Base-by-base conservation (phyloP, 305 asterid species). In the Solanum aculeatissimum region DNA sequence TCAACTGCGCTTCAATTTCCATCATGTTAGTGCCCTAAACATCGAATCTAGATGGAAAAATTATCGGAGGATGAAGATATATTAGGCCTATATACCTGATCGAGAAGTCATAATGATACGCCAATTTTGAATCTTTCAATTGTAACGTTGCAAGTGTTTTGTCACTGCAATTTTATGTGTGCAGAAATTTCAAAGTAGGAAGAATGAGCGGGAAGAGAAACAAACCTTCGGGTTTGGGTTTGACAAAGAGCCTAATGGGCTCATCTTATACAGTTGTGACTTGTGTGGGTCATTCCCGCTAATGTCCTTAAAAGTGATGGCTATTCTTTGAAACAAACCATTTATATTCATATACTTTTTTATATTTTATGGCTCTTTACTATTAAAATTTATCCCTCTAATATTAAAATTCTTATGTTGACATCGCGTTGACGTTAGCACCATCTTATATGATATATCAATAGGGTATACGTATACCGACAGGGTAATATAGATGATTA, bases 1-100 rank as follows among this genome's bases (percentile, higher is more conserved):
- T 92, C 92, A 84, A 43, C 95, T 89, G 92, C 85, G 45, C 57
- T 82, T 86, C 85, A 19, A 57, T 43, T 84, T 54, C 68, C 13
- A 21, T 62, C 54, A 12, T 7, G 60, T 71, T 47, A 54, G 29
- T 7, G 45, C 7, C 54, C 47, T 29, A 2, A 65, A 27, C 29
- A 82, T 13, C 23, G n/a, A 66, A 83, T 83, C 43, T 10, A 13
- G 35, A 51, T 16, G 23, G 27, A 4, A 83, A 38, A 49, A 7
- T n/a, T 2, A 43, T 81, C 0, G n/a, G 14, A 66, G 15, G 35
- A 6, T 9, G 69, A 19, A 32, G 32, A 16, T 7, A 15, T 23
- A 5, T 6, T 63, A 45, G 19, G 27, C 55, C 10, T 6, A n/a
- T n/a, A 19, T 82, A 83, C 85, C 85, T 54, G 85, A 68, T 21